Evolutionary conservation across 2,329 filamentous ascomycete species (phyloP).

Genomic region (Phaeosphaeriaceae sp.): DNA sequence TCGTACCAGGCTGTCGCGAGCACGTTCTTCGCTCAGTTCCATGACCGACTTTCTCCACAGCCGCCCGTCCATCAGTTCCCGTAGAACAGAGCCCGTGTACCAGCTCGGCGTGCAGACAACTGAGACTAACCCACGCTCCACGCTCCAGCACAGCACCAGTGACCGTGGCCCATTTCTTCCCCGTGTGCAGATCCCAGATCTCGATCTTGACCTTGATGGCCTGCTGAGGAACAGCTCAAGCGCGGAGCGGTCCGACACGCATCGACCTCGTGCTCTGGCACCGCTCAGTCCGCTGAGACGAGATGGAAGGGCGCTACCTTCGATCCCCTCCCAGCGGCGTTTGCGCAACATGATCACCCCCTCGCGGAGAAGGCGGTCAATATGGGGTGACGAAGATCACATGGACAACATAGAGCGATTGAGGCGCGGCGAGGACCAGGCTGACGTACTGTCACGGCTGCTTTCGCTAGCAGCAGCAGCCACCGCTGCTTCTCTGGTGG

Average conservation of each 20-base stretch:
- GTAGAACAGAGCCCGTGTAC: constrained; percentile 21
- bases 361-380: constrained; percentile 60
- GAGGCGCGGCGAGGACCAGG: constrained; percentile 66
- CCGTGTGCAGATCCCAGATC: constrained; percentile 43
- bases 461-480: constrained; percentile 70
- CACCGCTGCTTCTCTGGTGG: constrained; percentile 70
- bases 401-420: constrained; percentile 43
- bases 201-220: constrained; percentile 50
- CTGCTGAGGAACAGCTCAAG: constrained; percentile 27
- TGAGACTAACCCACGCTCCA: constrained; percentile 25
- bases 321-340: constrained; percentile 45
- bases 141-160: constrained; percentile 29
- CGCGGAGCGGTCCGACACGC: constrained; percentile 25
- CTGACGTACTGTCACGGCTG: constrained; percentile 67
- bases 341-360: constrained; percentile 54
- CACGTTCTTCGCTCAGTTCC: constrained; percentile 48
- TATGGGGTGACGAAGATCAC: constrained; percentile 44
- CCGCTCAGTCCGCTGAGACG: constrained; percentile 33
- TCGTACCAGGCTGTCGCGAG: constrained; percentile 43
- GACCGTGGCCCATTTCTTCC: constrained; percentile 45
- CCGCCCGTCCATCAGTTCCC: constrained; percentile 32
- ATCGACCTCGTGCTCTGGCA: constrained; percentile 23
- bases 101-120: constrained; percentile 20
- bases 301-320: constrained; percentile 44
- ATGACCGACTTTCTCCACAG: constrained; percentile 41